Evolutionary conservation across 2,329 filamentous ascomycete species (phyloP), one percentile per base, ranked within the genome.

Genomic region (Trichoderma koningiopsis): DNA sequence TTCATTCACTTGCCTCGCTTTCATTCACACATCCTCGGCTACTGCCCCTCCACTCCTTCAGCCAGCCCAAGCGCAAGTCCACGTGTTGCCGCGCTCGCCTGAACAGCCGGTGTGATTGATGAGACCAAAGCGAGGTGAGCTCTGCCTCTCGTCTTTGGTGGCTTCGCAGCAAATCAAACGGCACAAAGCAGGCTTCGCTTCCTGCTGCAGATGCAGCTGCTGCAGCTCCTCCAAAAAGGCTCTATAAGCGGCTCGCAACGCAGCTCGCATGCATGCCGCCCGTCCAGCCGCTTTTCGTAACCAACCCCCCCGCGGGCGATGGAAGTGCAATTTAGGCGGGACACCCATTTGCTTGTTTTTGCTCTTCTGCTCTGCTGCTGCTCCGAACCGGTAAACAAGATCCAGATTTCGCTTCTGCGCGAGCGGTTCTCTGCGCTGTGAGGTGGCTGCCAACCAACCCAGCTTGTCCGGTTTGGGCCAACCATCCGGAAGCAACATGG

Each of bases 381-480:
- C 59, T 62, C 59, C 43, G 10, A 62, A 62, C 59, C 33, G 40
- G 59, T 62, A 47, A 62, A 24, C 29, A 6, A 62, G 59, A 62
- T 62, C 29, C 59, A 62, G 59, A 52, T 63, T 52, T 27, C 35
- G n/a, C 24, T 19, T 56, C 52, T 57, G 59, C 27, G 58, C 58
- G 27, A 61, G 58, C 37, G 49, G 52, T 31, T 55, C 47, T 22
- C 47, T 56, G 60, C 43, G 47, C 29, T 52, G 24, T 62, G 43
- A 29, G 49, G 47, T 63, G 60, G 60, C 60, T 55, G 47, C 29
- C 16, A 37, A 53, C 47, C 29, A 24, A 16, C 29, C 19, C n/a
- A 16, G 7, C 19, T 33, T 37, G 4, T 7, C 37, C 47, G 31
- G 33, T 31, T 53, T 47, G 31, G 31, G 24, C 47, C 60, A 29